phyloP scores from a whole-genome alignment of 2,329 filamentous ascomycete species.

The Pseudogymnoascus sp. region DNA sequence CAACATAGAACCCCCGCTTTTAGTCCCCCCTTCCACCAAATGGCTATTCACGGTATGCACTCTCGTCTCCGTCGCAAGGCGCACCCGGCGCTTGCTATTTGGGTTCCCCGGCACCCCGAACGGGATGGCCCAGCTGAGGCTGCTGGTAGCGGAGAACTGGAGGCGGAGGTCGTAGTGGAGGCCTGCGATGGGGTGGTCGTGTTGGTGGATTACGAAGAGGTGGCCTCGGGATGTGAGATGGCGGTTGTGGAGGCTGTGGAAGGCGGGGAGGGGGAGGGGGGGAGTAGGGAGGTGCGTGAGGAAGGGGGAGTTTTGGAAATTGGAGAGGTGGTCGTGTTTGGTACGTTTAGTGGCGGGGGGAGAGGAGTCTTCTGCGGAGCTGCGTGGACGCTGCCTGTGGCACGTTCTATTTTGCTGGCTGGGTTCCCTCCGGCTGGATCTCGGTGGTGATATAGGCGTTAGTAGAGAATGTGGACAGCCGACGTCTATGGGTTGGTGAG shows the following conservation, averaged over 20 bases:
- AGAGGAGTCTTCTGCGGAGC: background rate
- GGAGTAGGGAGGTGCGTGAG: background rate
- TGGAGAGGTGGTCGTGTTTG: background rate
- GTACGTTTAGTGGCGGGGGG: background rate
- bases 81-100: constrained; percentile 45
- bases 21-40: constrained; percentile 50
- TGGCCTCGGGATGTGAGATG: constrained; percentile 27
- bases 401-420: background rate
- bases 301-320: background rate
- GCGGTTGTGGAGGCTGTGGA: background rate
- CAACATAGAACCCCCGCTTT: constrained; percentile 48
- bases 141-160: constrained; percentile 59
- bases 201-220: constrained; percentile 66
- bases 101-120: constrained; percentile 54
- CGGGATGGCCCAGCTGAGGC: constrained; percentile 44
- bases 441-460: background rate
- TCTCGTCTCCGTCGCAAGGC: constrained; percentile 55
- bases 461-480: background rate
- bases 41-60: constrained; percentile 57
- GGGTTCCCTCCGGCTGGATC: background rate
- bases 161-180: constrained; percentile 62
- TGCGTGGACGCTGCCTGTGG: background rate
- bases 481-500: background rate
- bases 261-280: background rate
- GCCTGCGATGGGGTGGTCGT: constrained; percentile 64